phyloP scores from a whole-genome alignment of 2,329 filamentous ascomycete genomes.

The Hansfordia pulvinata region DNA sequence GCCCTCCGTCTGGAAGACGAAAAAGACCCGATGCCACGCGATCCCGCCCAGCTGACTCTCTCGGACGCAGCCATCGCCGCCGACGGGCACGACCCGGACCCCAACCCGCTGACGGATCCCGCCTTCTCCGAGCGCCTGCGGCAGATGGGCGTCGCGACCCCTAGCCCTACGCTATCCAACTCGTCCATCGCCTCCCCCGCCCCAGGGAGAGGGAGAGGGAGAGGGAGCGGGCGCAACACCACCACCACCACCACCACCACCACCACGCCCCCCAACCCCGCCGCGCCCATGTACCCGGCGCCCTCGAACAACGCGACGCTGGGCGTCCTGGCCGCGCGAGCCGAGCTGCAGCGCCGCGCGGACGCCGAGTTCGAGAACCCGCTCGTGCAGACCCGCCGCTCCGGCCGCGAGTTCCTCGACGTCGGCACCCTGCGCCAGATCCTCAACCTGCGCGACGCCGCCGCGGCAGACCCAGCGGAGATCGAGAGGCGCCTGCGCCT shows the following conservation, averaged over 20 bases:
- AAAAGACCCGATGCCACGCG: too few species aligned
- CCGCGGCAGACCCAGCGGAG: slow-evolving; percentile 17
- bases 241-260: slow-evolving; percentile 4
- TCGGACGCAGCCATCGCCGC: neutral
- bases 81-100: slow-evolving; percentile 14
- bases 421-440: slow-evolving; percentile 31
- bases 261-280: slow-evolving; percentile 5
- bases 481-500: slow-evolving; percentile 34
- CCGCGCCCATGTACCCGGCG: slow-evolving; percentile 8
- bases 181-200: slow-evolving; percentile 27
- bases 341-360: slow-evolving; percentile 26
- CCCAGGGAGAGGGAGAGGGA: neutral
- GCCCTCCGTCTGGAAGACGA: too few species aligned
- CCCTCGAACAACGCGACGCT: slow-evolving; percentile 29
- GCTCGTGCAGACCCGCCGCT: too few species aligned
- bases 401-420: slow-evolving; percentile 31
- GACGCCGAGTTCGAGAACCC: slow-evolving; percentile 28
- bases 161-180: slow-evolving; percentile 37
- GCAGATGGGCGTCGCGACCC: slow-evolving; percentile 39
- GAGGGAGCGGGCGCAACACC: neutral
- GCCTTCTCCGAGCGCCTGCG: slow-evolving; percentile 36
- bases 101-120: slow-evolving; percentile 16
- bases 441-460: slow-evolving; percentile 27
- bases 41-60: too few species aligned
- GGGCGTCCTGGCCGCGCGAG: slow-evolving; percentile 33